Evolutionary conservation across 768 basidiomycete species (phyloP), one percentile per base, ranked within the genome.

Genomic region (Melanogaster broomeanus): DNA sequence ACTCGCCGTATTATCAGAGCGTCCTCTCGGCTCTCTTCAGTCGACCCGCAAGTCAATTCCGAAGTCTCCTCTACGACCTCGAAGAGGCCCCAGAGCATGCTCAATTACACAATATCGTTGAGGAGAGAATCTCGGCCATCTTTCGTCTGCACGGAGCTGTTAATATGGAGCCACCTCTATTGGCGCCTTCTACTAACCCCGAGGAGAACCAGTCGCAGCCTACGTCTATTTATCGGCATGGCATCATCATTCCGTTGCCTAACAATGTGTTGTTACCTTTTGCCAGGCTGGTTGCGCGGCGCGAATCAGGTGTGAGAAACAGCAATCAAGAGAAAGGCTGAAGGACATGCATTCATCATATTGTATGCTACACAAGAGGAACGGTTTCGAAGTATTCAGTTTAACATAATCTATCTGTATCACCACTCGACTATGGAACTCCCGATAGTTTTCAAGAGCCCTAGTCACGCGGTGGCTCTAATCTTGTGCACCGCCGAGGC

Each of bases 91-190:
- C 86, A 4, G 86, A 90, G 62, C 80, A 90, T 67, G 75, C 84
- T 7, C 76, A 83, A 19, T 65, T 95, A 58, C 88, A 84, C 59
- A 81, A 83, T 11, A 82, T 86, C 4, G 90, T 95, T 6, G 79
- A 87, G 55, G 90, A 94, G 43, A 83, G 84, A 16, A 73, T 97
- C 5, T 75, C 81, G 3, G 74, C 85, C 2, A 84, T 94, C 16
- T 95, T 96, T 68, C 82, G 86, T 33, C 77, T 95, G 5, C 95
- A 95, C 62, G 95, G 95, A 6, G 94, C 95, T 3, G 83, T 96
- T 2, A 84, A 93, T 56, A 86, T 87, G 69, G 89, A 90, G 58
- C 87, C 93, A 1, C 88, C 93, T 0, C 68, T 95, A n/a, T 74
- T 97, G 11, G 82, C 91, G 66, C 94, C 89, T 1, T 76, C 82